Conservation (phyloP, 306 rosid genomes). For the Hippophae tibetana region DNA sequence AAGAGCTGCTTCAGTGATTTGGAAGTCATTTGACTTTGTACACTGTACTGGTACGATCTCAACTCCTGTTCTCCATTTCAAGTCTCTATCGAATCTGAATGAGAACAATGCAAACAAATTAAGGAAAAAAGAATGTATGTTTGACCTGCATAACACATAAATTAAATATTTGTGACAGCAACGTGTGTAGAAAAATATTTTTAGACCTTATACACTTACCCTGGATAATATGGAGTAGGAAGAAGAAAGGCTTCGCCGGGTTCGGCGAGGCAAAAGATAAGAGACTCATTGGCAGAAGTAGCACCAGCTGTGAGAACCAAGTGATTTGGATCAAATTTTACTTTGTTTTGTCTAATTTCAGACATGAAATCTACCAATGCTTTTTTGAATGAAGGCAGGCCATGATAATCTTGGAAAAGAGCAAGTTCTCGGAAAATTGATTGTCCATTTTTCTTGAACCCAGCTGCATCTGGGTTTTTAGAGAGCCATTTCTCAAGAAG, state of each 20-base stretch:
- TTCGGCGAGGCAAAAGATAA: conserved; percentile 73
- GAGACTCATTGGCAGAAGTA: conserved; percentile 80
- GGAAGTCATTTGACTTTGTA: conserved; percentile 63
- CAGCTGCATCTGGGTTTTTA: conserved; percentile 62
- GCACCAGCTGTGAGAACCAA: conserved; percentile 74
- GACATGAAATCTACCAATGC: conserved; percentile 78
- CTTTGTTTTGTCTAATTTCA: conserved; percentile 58
- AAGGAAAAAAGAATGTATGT: too few relatives aligned
- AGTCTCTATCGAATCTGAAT: conserved; percentile 24
- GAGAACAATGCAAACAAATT: conserved; percentile 17
- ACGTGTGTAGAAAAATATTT: too few relatives aligned
- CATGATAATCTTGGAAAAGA: conserved; percentile 92
- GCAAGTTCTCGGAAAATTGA: conserved; percentile 85
- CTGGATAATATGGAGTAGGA: conserved; percentile 87
- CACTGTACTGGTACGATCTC: conserved; percentile 82
- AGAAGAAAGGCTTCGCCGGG: conserved; percentile 69
- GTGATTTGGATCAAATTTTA: conserved; percentile 53
- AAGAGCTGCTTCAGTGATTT: conserved; percentile 53
- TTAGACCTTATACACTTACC: conserved; percentile 25
- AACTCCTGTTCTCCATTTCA: conserved; percentile 71
- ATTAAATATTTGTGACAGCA: too few relatives aligned
- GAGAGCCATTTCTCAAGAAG: conserved; percentile 69
- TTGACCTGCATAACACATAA: too few relatives aligned
- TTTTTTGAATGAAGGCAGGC: conserved; percentile 74
- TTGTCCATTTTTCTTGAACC: conserved; percentile 62